phyloP scores from a whole-genome alignment of 2,329 filamentous ascomycete genomes.

The Ophiostoma sp. region DNA sequence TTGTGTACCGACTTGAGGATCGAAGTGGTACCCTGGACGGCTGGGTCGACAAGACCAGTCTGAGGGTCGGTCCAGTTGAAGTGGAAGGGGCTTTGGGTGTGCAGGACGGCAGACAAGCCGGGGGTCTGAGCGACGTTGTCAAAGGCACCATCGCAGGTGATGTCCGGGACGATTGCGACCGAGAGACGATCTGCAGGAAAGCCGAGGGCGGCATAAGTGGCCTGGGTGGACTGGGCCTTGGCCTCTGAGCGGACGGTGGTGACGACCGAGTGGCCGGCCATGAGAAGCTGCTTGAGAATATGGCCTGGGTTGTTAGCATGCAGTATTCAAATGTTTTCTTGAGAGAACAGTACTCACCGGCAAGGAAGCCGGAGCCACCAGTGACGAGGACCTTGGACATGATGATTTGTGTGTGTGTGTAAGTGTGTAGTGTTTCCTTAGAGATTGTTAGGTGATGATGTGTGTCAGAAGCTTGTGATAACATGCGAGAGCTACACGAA shows the following conservation, averaged over 20 bases:
- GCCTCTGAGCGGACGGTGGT: constrained; percentile 16
- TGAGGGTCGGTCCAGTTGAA: background rate
- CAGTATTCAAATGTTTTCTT: background rate
- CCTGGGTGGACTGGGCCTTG: constrained; percentile 9
- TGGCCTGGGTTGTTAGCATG: background rate
- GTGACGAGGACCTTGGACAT: constrained; percentile 13
- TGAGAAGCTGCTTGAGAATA: constrained; percentile 1
- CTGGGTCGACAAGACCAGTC: constrained; percentile 14
- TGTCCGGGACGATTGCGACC: constrained; percentile 1
- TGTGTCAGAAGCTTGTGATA: background rate
- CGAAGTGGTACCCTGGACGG: constrained; percentile 8
- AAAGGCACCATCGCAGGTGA: constrained; percentile 15
- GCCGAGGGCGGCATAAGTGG: background rate
- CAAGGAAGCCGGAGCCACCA: constrained; percentile 8
- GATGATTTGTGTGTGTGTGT: background rate
- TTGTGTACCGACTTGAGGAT: constrained; percentile 14
- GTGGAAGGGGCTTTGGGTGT: constrained; percentile 16
- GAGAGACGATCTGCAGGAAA: background rate
- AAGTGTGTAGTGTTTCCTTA: background rate
- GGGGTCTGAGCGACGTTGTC: background rate
- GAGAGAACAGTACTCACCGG: background rate
- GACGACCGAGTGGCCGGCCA: constrained; percentile 12
- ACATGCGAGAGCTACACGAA: background rate
- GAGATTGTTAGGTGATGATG: background rate
- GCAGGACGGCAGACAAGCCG: constrained; percentile 9